phyloP scores from a whole-genome alignment of 73 alveolate species.

The Breviolum minutum region DNA sequence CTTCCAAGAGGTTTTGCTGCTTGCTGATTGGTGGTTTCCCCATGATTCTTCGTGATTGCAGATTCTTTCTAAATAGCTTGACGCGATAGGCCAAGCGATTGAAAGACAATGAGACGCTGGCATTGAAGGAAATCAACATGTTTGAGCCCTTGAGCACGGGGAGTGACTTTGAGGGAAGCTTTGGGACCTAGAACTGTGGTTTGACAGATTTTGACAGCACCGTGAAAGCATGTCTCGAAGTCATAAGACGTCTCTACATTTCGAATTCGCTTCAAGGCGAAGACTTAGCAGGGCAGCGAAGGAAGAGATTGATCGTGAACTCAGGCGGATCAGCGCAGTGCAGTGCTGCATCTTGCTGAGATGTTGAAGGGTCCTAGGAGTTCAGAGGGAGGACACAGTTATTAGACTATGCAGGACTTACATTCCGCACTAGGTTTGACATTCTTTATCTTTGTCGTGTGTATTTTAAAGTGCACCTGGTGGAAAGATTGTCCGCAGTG shows the following conservation, averaged over 20 bases:
- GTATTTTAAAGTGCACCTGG: too few relatives aligned
- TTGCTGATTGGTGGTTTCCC: not conserved
- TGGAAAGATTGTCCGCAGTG: too few relatives aligned
- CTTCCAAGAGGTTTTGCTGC: not conserved
- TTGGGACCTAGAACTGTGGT: not conserved
- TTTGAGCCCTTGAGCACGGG: not conserved
- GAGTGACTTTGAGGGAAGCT: not conserved
- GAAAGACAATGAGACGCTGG: slow-evolving; percentile 83
- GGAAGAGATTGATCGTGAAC: slow-evolving; percentile 89
- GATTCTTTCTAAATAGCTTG: too few relatives aligned
- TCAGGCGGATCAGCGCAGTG: slow-evolving; percentile 2
- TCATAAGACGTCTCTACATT: not conserved
- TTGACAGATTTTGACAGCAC: not conserved
- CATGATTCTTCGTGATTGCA: not conserved
- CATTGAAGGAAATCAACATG: slow-evolving; percentile 88
- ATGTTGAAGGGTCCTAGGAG: too few relatives aligned
- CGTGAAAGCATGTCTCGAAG: not conserved
- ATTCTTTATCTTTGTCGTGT: too few relatives aligned
- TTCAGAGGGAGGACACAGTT: too few relatives aligned
- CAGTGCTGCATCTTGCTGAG: too few relatives aligned
- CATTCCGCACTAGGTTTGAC: not conserved
- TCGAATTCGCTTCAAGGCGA: not conserved
- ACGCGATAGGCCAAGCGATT: slow-evolving; percentile 50
- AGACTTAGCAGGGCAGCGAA: slow-evolving; percentile 59
- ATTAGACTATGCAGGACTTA: too few relatives aligned